These are phyloP conservation scores for Uronychia binucleata DNA, from an alignment of 73 alveolate species.

Conservation along the genomic window DNA sequence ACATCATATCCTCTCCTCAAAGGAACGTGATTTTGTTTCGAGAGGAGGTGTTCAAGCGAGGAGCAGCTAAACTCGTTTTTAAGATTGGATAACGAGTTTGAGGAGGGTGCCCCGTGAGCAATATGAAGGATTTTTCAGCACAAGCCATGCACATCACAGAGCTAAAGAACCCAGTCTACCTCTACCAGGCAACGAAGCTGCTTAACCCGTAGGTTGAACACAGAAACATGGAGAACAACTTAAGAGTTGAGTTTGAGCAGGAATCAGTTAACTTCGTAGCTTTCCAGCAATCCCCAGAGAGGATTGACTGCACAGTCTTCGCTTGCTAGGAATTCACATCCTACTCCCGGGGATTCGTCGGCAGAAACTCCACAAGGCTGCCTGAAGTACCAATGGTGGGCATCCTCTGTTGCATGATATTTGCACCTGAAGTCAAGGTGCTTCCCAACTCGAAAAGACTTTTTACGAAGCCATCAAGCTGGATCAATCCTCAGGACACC, in stretches of 20 bases:
- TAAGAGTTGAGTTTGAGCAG: slow-evolving; percentile 53
- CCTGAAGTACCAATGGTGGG: slow-evolving; percentile 66
- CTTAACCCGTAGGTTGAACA: slow-evolving; percentile 43
- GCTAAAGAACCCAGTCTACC: slow-evolving; percentile 3
- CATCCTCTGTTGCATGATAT: slow-evolving; percentile 48
- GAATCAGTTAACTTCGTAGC: slow-evolving; percentile 45
- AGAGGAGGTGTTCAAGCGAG: slow-evolving; percentile 27
- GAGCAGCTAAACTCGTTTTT: slow-evolving; percentile 10
- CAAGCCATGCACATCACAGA: slow-evolving; percentile 2
- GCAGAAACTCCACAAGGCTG: slow-evolving; percentile 43
- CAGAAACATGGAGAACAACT: slow-evolving; percentile 40
- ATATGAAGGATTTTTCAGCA: neutral
- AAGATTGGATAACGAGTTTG: neutral
- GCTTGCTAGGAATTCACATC: slow-evolving; percentile 58
- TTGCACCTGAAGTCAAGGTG: slow-evolving; percentile 51
- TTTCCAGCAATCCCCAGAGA: slow-evolving; percentile 26
- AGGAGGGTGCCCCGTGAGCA: neutral
- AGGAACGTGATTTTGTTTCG: slow-evolving; percentile 50
- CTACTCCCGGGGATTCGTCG: slow-evolving; percentile 58
- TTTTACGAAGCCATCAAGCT: neutral
- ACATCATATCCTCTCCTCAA: slow-evolving; percentile 23
- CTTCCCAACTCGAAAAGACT: slow-evolving; percentile 13
- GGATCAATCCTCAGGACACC: neutral
- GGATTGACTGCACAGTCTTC: slow-evolving; percentile 16
- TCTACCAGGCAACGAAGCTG: neutral